Base-by-base conservation (phyloP, 805 yeast species). In the Ogataea methanolica region DNA sequence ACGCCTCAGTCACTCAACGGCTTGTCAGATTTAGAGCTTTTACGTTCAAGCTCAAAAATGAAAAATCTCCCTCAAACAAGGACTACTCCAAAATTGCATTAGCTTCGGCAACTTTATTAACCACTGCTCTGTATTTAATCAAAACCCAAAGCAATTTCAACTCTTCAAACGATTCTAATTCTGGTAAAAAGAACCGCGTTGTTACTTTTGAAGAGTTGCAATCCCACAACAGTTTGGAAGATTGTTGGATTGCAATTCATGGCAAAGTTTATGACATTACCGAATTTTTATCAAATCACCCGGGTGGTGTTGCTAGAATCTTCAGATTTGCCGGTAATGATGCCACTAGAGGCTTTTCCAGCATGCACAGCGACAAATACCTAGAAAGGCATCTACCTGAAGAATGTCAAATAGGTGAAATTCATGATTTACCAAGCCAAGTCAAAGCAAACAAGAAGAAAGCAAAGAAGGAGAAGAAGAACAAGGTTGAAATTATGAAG, bases 181-280 rank as follows among this genome's bases (percentile, higher is more conserved):
- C 26, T 16, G 15, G 33, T 5, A 29, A 9, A 26, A 26, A 26
- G 12, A 26, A 26, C 11, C 31, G 39, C 4, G 41, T 45, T 3
- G 53, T 55, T 9, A 39, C 51, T 9, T 55, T 48, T 41, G 54
- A 56, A 7, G 72, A 68, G 59, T 70, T 76, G 14, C 64, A 66
- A 19, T 63, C 63, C 43, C 90, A 83, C 68, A 76, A 75, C 62
- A 56, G 66, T 22, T 70, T 71, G 50, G 72, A 77, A n/a, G 85
- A 83, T 59, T 80, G 91, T 65, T 88, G 96, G 96, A 85, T 88
- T n/a, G 81, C 86, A 8, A 78, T 88, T 47, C 86, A 88, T 55
- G 84, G 80, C 17, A 75, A 83, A 52, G 44, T 42, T 5, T 42
- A 42, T 29, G 44, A 42, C 22, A 39, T 36, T 29, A 80, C 90